Percentiles rank a stretch among this genome's conserved stretches.
phyloP scores from a whole-genome alignment of 345 rosid genomes.

The Zanthoxylum bungeanum region DNA sequence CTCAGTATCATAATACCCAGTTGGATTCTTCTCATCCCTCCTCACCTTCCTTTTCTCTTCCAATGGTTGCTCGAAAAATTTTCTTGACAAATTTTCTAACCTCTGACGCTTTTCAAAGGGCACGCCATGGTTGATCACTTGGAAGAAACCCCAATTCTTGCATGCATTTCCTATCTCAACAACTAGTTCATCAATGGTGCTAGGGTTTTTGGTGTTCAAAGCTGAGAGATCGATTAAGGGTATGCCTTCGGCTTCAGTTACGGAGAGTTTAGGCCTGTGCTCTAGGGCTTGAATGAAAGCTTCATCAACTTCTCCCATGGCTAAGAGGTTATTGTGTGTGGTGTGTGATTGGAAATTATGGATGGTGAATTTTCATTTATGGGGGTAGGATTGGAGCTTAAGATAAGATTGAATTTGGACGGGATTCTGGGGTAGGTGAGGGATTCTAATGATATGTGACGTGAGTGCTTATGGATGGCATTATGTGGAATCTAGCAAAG shows the following conservation, averaged over 20 bases:
- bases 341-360: not conserved
- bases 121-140: constrained; percentile 50
- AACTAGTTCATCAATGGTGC: constrained; percentile 13
- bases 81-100: constrained; percentile 20
- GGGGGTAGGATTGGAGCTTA: not conserved
- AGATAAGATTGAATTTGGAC: not conserved
- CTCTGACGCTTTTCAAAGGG: constrained; percentile 14
- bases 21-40: constrained; percentile 20
- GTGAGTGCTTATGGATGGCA: not conserved
- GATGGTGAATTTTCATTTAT: not conserved
- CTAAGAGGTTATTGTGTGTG: too few species aligned
- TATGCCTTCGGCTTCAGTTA: constrained; percentile 25
- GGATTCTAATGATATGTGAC: not conserved
- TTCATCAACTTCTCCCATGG: constrained; percentile 35
- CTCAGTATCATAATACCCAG: constrained; percentile 42
- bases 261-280: constrained; percentile 28
- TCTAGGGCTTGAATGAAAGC: constrained; percentile 33
- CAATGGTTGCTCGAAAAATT: constrained; percentile 25
- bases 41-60: constrained; percentile 41
- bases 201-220: constrained; percentile 10
- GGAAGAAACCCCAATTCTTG: constrained; percentile 42
- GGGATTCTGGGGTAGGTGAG: not conserved
- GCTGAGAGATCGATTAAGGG: constrained; percentile 35
- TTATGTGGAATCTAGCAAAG: not conserved
- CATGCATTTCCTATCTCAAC: constrained; percentile 33